phyloP scores from a whole-genome alignment of 352 stramenopile species.

The Phytophthora meadii region DNA sequence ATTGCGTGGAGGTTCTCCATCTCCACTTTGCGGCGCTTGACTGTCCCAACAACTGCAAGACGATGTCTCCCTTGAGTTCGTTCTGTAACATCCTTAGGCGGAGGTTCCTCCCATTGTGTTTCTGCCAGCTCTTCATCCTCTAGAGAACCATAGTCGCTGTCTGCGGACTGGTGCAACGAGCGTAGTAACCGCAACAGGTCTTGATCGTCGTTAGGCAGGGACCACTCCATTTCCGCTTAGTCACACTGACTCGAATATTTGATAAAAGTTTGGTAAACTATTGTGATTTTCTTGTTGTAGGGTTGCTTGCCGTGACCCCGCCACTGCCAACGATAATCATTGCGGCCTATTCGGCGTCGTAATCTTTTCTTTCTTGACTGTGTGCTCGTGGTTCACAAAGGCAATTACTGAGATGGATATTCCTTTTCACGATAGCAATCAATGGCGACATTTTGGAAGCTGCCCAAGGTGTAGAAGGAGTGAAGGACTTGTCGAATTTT shows the following conservation, averaged over 20 bases:
- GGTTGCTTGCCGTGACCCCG: no score
- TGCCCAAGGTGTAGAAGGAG: background rate
- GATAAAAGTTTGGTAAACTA: no score
- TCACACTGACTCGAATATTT: conserved; percentile 1
- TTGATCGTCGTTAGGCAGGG: background rate
- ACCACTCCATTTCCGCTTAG: conserved; percentile 1
- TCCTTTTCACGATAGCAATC: background rate
- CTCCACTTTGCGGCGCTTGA: conserved; percentile 27
- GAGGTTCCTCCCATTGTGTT: background rate
- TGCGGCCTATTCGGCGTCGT: background rate
- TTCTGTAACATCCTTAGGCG: background rate
- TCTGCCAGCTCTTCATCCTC: background rate
- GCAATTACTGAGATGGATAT: background rate
- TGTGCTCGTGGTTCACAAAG: background rate
- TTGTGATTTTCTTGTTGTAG: no score
- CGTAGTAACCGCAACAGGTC: background rate
- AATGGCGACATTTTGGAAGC: no score
- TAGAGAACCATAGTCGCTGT: background rate
- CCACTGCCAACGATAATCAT: conserved; percentile 4
- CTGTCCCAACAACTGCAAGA: conserved; percentile 3
- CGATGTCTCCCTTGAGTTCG: background rate
- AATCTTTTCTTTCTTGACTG: background rate
- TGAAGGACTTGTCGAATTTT: background rate
- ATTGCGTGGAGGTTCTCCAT: conserved; percentile 15
- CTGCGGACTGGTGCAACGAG: background rate